phyloP scores from a whole-genome alignment of 108 stramenopile species.

The Cafeteria roenbergensis region DNA sequence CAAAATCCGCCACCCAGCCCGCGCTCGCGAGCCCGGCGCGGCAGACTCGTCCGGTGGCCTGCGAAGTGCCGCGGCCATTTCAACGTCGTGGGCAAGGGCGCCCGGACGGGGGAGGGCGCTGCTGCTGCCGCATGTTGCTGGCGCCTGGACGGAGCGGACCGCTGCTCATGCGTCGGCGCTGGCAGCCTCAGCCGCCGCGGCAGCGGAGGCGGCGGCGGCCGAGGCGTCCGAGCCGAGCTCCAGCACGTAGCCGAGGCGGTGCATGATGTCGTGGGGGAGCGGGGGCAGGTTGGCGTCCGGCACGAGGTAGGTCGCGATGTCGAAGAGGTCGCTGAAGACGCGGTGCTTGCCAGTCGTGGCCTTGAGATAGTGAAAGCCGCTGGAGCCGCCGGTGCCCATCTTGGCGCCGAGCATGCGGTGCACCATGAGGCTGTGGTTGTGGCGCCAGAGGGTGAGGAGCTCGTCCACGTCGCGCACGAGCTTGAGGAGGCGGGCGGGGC shows the following conservation, averaged over 20 bases:
- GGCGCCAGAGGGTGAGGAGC: not conserved
- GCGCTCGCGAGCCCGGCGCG: no score
- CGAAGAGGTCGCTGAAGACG: slow-evolving; percentile 10
- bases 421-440: slow-evolving; percentile 1
- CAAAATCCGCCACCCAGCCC: no score
- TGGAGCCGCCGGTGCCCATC: slow-evolving; percentile 6
- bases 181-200: no score
- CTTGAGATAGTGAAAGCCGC: not conserved
- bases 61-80: no score
- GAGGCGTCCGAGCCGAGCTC: no score
- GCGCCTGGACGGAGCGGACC: no score
- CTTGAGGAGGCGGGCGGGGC: not conserved
- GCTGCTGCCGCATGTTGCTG: no score
- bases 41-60: no score
- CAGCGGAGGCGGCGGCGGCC: no score
- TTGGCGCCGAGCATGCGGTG: slow-evolving; percentile 11
- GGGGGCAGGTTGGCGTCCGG: not conserved
- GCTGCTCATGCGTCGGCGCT: no score
- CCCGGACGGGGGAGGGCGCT: no score
- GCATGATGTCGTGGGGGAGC: not conserved
- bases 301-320: slow-evolving; percentile 4
- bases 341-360: not conserved
- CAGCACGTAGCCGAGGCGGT: not conserved
- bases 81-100: no score
- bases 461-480: slow-evolving; percentile 5